Evolutionary conservation across 805 yeast species (phyloP).

Genomic region (Pichia manshurica): DNA sequence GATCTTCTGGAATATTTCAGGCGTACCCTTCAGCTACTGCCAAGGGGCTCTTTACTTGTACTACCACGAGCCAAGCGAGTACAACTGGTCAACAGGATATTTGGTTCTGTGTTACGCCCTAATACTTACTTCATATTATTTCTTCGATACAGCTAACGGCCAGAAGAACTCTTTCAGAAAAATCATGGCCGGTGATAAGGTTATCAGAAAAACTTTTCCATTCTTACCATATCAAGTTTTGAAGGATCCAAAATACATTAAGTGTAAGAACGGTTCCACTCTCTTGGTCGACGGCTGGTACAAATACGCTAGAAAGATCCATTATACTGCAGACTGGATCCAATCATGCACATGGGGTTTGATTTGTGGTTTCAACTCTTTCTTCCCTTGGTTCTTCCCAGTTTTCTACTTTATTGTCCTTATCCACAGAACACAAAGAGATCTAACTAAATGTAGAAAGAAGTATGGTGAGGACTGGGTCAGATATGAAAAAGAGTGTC

Average conservation of each 20-base stretch:
- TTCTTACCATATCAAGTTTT: constrained; percentile 80
- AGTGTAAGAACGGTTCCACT: constrained; percentile 77
- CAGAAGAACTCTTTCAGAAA: constrained; percentile 93
- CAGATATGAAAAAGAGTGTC: constrained; percentile 77
- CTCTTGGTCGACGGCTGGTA: constrained; percentile 94
- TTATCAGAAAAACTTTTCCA: constrained; percentile 85
- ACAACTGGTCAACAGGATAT: constrained; percentile 63
- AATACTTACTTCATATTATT: constrained; percentile 70
- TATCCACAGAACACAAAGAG: constrained; percentile 85
- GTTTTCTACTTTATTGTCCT: constrained; percentile 81
- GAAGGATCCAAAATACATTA: constrained; percentile 77
- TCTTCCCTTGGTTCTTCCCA: constrained; percentile 96
- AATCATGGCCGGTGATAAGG: constrained; percentile 70
- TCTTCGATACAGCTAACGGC: constrained; percentile 92
- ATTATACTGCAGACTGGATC: constrained; percentile 89
- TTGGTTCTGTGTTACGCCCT: constrained; percentile 49
- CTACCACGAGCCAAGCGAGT: constrained; percentile 79
- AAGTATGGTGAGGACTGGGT: constrained; percentile 97
- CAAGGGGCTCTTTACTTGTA: constrained; percentile 82
- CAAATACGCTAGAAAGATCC: constrained; percentile 85
- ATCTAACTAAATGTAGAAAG: constrained; percentile 71
- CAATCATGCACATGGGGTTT: constrained; percentile 91
- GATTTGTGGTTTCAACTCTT: constrained; percentile 79
- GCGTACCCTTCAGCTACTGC: constrained; percentile 97
- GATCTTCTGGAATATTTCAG: constrained; percentile 97